Percentiles rank a stretch among this genome's conserved stretches.
These are phyloP conservation scores for Amanita pallidorosea DNA, from an alignment of 768 basidiomycete genomes.

Conservation along the genomic window DNA sequence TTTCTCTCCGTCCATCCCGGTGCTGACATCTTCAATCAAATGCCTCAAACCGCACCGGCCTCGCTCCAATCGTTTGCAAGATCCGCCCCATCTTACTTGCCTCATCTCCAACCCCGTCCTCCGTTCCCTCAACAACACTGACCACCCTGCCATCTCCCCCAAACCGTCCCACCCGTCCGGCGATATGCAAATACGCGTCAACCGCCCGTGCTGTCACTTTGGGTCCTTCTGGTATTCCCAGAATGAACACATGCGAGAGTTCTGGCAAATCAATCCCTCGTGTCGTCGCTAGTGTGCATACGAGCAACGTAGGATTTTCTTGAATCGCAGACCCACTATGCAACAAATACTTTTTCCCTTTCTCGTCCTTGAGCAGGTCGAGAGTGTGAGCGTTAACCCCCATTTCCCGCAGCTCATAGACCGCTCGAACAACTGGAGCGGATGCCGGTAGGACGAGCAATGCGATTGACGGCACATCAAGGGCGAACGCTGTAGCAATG, in stretches of 20 bases:
- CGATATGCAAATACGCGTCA: slow-evolving; percentile 58
- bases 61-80: slow-evolving; percentile 31
- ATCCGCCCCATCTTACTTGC: slow-evolving; percentile 29
- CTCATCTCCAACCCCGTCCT: slow-evolving; percentile 2
- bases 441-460: slow-evolving; percentile 58
- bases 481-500: slow-evolving; percentile 57
- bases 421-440: slow-evolving; percentile 48
- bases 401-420: slow-evolving; percentile 52
- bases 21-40: slow-evolving; percentile 27
- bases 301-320: slow-evolving; percentile 52
- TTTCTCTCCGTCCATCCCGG: not conserved
- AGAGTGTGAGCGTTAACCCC: slow-evolving; percentile 59
- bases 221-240: slow-evolving; percentile 45
- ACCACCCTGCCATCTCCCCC: slow-evolving; percentile 58
- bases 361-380: slow-evolving; percentile 35
- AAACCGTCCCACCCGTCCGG: slow-evolving; percentile 70
- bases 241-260: slow-evolving; percentile 65
- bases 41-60: slow-evolving; percentile 35
- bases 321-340: slow-evolving; percentile 20
- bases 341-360: slow-evolving; percentile 32
- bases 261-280: slow-evolving; percentile 66
- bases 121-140: slow-evolving; percentile 39
- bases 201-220: slow-evolving; percentile 29
- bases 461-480: slow-evolving; percentile 60
- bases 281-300: slow-evolving; percentile 57